These are phyloP conservation scores for Podospora comata DNA, from an alignment of 495 filamentous ascomycete species.

Conservation along the genomic window DNA sequence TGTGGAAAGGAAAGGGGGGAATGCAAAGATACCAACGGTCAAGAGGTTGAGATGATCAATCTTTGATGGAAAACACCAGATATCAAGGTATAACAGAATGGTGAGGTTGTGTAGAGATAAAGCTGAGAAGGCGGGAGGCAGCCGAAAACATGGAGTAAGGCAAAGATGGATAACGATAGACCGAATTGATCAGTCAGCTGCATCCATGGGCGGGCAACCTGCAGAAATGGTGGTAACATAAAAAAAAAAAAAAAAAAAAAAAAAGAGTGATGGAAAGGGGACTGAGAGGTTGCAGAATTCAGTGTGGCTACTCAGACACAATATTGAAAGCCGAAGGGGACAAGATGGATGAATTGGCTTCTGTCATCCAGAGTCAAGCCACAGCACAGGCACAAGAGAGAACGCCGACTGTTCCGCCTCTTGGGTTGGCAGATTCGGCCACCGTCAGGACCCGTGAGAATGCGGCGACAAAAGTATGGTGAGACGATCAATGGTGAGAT, in stretches of 20 bases:
- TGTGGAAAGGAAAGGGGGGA: not conserved
- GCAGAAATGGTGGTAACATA: slow-evolving; percentile 3
- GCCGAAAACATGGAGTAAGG: slow-evolving; percentile 3
- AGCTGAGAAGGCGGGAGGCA: slow-evolving; percentile 3
- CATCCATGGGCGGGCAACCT: slow-evolving; percentile 3
- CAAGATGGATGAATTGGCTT: not conserved
- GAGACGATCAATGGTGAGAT: not conserved
- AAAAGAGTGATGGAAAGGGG: not conserved
- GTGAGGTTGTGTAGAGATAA: not conserved
- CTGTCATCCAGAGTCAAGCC: slow-evolving; percentile 8
- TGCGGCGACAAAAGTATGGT: slow-evolving; percentile 1
- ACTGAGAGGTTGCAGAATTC: not conserved
- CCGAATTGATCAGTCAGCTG: slow-evolving; percentile 6
- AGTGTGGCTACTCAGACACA: not conserved
- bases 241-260: slow-evolving; percentile 5
- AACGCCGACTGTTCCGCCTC: slow-evolving; percentile 21
- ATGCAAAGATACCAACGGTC: not conserved
- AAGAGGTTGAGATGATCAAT: not conserved
- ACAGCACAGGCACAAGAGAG: slow-evolving; percentile 10
- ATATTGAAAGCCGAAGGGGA: not conserved
- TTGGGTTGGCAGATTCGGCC: slow-evolving; percentile 17
- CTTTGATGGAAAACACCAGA: not conserved
- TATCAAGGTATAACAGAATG: not conserved
- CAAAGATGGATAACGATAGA: not conserved
- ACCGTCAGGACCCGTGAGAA: not conserved